Percentiles rank a stretch among this genome's conserved stretches.
Conservation (phyloP, 805 yeast genomes). For the Cyberlindnera americana region DNA sequence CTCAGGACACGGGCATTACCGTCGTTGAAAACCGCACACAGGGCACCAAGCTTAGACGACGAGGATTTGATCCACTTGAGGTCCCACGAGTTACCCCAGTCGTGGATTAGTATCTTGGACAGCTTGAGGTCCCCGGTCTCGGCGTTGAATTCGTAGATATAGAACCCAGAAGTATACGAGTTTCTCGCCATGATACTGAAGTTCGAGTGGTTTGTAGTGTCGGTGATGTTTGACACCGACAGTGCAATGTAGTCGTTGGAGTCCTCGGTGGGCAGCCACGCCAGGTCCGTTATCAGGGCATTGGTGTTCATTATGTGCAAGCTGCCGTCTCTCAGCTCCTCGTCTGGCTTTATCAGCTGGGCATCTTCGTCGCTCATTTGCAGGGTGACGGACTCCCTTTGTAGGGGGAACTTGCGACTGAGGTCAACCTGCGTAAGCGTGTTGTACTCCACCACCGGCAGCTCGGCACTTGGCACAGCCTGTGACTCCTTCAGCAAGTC, state of each 20-base stretch:
- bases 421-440: conserved; percentile 25
- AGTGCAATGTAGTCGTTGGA: conserved; percentile 30
- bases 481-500: conserved; percentile 24
- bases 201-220: conserved; percentile 27
- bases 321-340: conserved; percentile 23
- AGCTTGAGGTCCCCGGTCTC: conserved; percentile 28
- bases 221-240: conserved; percentile 38
- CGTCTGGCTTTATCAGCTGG: conserved; percentile 16
- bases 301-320: conserved; percentile 48
- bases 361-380: conserved; percentile 19
- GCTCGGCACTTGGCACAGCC: conserved; percentile 1
- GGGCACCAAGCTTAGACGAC: conserved; percentile 39
- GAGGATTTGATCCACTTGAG: conserved; percentile 39
- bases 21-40: conserved; percentile 54
- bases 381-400: conserved; percentile 12
- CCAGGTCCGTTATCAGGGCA: conserved; percentile 46
- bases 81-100: conserved; percentile 43
- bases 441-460: conserved; percentile 16
- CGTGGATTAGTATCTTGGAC: conserved; percentile 32
- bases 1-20: conserved; percentile 52
- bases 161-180: conserved; percentile 38
- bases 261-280: conserved; percentile 50
- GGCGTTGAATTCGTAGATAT: conserved; percentile 40
- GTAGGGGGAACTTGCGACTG: conserved; percentile 25
- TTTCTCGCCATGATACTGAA: conserved; percentile 29